Conservation (phyloP, 331 rosid species). For the Cydonia oblonga region DNA sequence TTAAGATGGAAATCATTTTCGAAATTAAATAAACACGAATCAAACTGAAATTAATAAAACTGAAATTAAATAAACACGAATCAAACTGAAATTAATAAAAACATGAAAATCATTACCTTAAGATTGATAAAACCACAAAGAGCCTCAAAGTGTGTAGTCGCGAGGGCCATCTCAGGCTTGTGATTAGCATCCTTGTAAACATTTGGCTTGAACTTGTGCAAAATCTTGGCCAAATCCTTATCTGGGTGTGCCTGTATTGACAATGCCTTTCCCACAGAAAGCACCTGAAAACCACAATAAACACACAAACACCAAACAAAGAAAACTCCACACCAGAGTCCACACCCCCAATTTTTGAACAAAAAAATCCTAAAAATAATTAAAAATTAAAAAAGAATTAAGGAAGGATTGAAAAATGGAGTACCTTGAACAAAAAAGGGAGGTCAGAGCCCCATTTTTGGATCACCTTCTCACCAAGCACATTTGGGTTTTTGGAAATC, state of each 20-base stretch:
- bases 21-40: no score
- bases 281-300: conserved; percentile 37
- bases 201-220: conserved; percentile 65
- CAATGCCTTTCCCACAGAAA: conserved; percentile 77
- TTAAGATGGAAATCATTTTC: no score
- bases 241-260: conserved; percentile 98
- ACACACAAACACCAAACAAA: background rate
- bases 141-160: conserved; percentile 72
- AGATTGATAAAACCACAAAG: conserved; percentile 76
- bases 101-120: conserved; percentile 28
- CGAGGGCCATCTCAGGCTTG: conserved; percentile 96
- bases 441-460: conserved; percentile 75
- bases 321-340: background rate
- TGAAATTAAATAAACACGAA: no score
- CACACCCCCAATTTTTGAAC: background rate
- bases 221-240: conserved; percentile 64
- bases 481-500: conserved; percentile 55
- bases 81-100: no score
- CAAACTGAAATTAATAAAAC: no score
- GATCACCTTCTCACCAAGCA: conserved; percentile 59
- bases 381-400: background rate
- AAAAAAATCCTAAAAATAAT: background rate
- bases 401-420: background rate
- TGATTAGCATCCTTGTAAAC: conserved; percentile 81
- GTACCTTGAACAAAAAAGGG: conserved; percentile 86